Base-by-base conservation (phyloP, 2,329 filamentous ascomycete species). In the Cercospora sp. region DNA sequence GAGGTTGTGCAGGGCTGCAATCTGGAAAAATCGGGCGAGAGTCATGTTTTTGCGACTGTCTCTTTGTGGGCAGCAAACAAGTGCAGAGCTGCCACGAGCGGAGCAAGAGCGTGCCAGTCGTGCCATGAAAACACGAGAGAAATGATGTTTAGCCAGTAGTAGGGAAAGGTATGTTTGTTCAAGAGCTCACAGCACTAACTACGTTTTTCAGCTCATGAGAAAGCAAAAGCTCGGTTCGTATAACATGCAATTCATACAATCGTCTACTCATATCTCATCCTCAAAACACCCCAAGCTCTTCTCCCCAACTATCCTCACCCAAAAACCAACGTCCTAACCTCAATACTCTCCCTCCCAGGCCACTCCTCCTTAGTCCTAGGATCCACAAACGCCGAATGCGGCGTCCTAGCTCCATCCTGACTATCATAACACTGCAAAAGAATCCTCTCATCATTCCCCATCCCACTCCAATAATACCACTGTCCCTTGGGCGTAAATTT, bases 291-390 rank as follows among this genome's bases (percentile, higher is more conserved):
- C 36, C 5, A 12, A 33, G 1, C 36, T 45, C 9, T 28, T 23
- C 28, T 26, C 20, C 36, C 9, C n/a, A n/a, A n/a, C n/a, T n/a
- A n/a, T n/a, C 6, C 53, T 39, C 61, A 78, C 20, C 76, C 76
- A 84, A 97, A 96, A 0, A 97, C 91, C 78, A 97, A 82, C 23
- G 92, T 88, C 73, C 94, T 86, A 16, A 97, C 91, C 80, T 97
- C 94, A 77, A 97, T 96, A 77, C 93, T 97, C 83, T 96, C 91
- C 70, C 94, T 84, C 0, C 86, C 87, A 71, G 75, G 77, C 75
- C 76, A 79, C 4, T 89, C 91, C 42, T 88, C 89, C 18, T 88
- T 85, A 0, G 91, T 92, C 72, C 90, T 83, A 0, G 91, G 89
- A 77, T 97, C 91, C 36, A 84, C 83, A 80, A 97, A 97, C 0